Percentiles rank a stretch among this genome's conserved stretches.
These are phyloP conservation scores for Termitomyces sp. DNA, from an alignment of 768 basidiomycete species.

Conservation along the genomic window DNA sequence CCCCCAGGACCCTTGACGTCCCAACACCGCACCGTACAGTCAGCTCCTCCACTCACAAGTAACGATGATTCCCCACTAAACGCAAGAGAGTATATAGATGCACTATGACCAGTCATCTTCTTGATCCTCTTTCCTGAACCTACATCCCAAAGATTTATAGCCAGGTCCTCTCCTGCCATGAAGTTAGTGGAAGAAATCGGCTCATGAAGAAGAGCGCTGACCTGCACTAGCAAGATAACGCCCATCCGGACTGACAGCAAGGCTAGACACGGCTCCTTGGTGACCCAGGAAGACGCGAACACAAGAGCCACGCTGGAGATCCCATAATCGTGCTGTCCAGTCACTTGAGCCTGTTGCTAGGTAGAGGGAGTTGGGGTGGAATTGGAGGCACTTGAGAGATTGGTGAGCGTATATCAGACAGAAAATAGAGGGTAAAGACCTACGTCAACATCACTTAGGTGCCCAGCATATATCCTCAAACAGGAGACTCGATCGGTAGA, in stretches of 20 bases:
- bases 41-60: conserved; percentile 86
- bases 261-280: conserved; percentile 77
- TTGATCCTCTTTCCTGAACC: conserved; percentile 93
- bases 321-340: conserved; percentile 95
- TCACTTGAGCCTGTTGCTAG: conserved; percentile 96
- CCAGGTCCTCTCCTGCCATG: conserved; percentile 72
- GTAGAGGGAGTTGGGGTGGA: conserved; percentile 97
- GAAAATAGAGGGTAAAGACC: conserved; percentile 27
- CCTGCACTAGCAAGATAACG: conserved; percentile 90
- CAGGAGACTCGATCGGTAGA: conserved; percentile 87
- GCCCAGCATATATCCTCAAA: conserved; percentile 90
- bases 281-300: conserved; percentile 96
- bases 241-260: conserved; percentile 93
- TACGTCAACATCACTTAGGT: conserved; percentile 96
- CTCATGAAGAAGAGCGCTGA: conserved; percentile 20
- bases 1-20: conserved; percentile 84
- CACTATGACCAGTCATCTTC: conserved; percentile 92
- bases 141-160: conserved; percentile 95
- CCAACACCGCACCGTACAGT: conserved; percentile 99
- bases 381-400: conserved; percentile 71
- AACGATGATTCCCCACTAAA: conserved; percentile 91
- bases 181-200: not conserved
- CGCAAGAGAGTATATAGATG: conserved; percentile 83
- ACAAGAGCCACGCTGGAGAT: conserved; percentile 92
- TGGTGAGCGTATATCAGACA: not conserved